Conservation (phyloP, 2,329 filamentous ascomycete genomes). For the Botryotinia narcissicola region DNA sequence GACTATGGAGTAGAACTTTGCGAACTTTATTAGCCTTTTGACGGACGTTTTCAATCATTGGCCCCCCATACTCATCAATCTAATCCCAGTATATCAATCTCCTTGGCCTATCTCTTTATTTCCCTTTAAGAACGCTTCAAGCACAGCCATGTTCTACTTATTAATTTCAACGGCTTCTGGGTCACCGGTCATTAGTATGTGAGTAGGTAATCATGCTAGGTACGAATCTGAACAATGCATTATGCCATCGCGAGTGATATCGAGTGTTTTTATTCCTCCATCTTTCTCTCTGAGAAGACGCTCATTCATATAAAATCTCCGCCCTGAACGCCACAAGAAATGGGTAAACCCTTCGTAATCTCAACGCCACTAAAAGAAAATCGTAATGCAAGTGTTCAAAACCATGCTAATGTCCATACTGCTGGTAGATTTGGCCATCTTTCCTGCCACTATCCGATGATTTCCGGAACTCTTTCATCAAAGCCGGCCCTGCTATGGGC, state of each 20-base stretch:
- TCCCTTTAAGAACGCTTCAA: background rate
- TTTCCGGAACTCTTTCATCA: slow-evolving; percentile 89
- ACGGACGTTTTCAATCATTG: background rate
- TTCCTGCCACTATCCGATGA: slow-evolving; percentile 91
- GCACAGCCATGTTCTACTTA: background rate
- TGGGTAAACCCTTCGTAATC: slow-evolving; percentile 20
- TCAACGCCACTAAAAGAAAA: slow-evolving; percentile 17
- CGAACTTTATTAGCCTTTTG: background rate
- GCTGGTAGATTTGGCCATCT: slow-evolving; percentile 88
- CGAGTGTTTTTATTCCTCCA: background rate
- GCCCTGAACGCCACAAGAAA: slow-evolving; percentile 14
- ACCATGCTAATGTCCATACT: slow-evolving; percentile 94
- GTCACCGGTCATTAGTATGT: background rate
- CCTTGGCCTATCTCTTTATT: background rate
- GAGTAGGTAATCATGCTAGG: background rate
- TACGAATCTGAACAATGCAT: background rate
- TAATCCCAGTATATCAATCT: slow-evolving; percentile 17
- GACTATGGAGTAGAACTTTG: slow-evolving; percentile 8
- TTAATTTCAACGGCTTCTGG: background rate
- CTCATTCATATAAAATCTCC: background rate
- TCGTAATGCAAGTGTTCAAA: slow-evolving; percentile 50
- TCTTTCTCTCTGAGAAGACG: background rate
- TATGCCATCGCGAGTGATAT: background rate
- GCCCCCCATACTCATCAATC: background rate
- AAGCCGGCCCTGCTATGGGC: slow-evolving; percentile 71